Conservation (phyloP, 805 yeast genomes). For the Saccharomycopsis selenospora region DNA sequence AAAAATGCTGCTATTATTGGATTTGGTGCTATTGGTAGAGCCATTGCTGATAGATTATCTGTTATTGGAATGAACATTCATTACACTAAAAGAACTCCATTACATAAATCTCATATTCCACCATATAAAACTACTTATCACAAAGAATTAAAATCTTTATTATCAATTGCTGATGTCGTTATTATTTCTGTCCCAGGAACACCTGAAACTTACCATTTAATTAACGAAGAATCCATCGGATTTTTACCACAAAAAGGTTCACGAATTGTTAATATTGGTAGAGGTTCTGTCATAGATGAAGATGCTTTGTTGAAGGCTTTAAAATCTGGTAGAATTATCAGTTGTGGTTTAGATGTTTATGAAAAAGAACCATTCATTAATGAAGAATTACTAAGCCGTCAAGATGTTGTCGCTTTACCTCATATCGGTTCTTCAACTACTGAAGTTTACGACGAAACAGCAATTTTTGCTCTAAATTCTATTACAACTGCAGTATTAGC, state of each 20-base stretch:
- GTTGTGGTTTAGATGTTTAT: conserved; percentile 56
- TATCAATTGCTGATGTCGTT: conserved; percentile 41
- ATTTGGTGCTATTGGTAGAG: conserved; percentile 54
- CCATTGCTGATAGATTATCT: conserved; percentile 41
- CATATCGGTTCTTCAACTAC: conserved; percentile 55
- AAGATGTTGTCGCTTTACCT: conserved; percentile 49
- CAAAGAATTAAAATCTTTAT: conserved; percentile 28
- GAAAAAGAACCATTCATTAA: conserved; percentile 45
- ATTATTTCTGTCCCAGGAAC: conserved; percentile 54
- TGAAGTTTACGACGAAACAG: conserved; percentile 38
- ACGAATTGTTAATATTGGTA: conserved; percentile 51
- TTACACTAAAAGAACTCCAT: conserved; percentile 43
- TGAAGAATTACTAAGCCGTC: conserved; percentile 25
- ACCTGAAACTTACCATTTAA: conserved; percentile 41
- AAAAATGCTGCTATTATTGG: conserved; percentile 51
- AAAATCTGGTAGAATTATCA: conserved; percentile 38
- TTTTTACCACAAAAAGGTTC: conserved; percentile 32
- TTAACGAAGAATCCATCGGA: conserved; percentile 36
- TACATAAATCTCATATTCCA: conserved; percentile 27
- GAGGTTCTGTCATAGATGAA: conserved; percentile 51
- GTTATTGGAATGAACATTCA: conserved; percentile 53
- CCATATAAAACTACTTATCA: conserved; percentile 35
- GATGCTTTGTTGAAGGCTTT: conserved; percentile 40
- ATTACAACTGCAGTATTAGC: conserved; percentile 34
- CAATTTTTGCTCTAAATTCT: conserved; percentile 38